Base-by-base conservation (phyloP, 352 stramenopile species). In the Globisporangium barbulae region DNA sequence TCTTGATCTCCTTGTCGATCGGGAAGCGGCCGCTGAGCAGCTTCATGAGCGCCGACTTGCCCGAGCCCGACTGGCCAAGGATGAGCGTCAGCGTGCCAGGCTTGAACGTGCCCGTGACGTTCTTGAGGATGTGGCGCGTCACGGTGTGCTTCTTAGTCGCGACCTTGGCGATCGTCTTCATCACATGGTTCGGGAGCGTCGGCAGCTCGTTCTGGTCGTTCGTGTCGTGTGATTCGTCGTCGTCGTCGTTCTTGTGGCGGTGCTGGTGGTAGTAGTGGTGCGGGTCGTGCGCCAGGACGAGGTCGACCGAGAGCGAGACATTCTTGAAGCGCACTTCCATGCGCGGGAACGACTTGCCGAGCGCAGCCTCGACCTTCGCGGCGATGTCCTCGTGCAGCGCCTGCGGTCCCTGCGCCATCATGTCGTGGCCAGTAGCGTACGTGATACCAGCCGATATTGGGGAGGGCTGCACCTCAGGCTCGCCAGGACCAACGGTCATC, bases 1-100 rank as follows among this genome's bases (percentile, higher is more conserved):
- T 25, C 1, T 22, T 61, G 37, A 85, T 71, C 39, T 67, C 71
- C 62, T 76, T 84, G 53, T 73, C 63, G 37, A 81, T 59, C 3
- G 72, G 74, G 61, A 90, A 87, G 0, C 77, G 76, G 1, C 75
- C 75, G 48, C 71, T 78, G 17, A 90, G 65, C 5, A 83, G n/a
- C 66, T 88, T 87, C 66, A 90, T 76, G 37, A 85, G 61, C 55
- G 81, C 68, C 10, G 79, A 77, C 65, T 88, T 86, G 63, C 76
- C 79, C 4, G 79, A 84, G 19, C 70, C 70, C 2, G 68, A 74
- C 66, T 87, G 75, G 8, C 77, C 79, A 10, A 87, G 65, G 30
- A 89, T 69, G n/a, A 89, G 73, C 39, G 79, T 89, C 42, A 85
- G 59, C 0, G 73, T 83, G 13, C 79, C 75, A 0, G 79, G 76